Evolutionary conservation across 352 stramenopile genomes (phyloP).

Genomic region (Pelagophyceae sp.): DNA sequence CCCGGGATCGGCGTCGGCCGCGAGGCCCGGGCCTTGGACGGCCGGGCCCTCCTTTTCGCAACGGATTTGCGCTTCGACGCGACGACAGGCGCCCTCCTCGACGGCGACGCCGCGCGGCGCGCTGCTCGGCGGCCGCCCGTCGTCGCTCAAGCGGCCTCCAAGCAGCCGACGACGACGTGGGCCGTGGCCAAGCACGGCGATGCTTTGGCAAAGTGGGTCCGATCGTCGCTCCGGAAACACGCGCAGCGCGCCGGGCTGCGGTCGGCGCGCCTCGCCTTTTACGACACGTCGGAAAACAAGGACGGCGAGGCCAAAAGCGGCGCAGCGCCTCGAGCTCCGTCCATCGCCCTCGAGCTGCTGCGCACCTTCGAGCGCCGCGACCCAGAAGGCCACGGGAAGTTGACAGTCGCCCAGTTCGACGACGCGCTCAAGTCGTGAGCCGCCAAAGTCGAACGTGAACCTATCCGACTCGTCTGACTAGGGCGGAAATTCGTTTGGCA

Average conservation of each 20-base stretch:
- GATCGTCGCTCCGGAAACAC: not conserved
- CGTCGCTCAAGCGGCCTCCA: not conserved
- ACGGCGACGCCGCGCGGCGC: not conserved
- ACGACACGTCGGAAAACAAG: not conserved
- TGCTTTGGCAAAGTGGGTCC: not conserved
- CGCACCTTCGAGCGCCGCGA: not conserved
- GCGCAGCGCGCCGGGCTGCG: not conserved
- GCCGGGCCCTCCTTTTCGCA: not conserved
- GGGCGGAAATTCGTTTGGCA: not conserved
- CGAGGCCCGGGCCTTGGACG: not conserved
- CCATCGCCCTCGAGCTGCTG: not conserved
- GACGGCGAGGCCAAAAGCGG: not conserved
- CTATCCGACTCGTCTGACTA: not conserved
- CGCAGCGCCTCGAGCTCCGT: not conserved
- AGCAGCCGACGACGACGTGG: not conserved
- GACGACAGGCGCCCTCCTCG: not conserved
- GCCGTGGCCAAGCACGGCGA: not conserved
- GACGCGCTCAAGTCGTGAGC: not conserved
- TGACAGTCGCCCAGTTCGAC: slow-evolving; percentile 2
- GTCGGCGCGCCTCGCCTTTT: not conserved
- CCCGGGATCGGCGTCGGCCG: not conserved
- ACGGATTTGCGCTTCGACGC: not conserved
- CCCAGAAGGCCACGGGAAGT: not conserved
- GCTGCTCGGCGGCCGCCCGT: not conserved
- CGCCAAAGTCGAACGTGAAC: no score